Evolutionary conservation across 2,329 filamentous ascomycete species (phyloP).

Genomic region (Ophiocordyceps polyrhachis-furcata): DNA sequence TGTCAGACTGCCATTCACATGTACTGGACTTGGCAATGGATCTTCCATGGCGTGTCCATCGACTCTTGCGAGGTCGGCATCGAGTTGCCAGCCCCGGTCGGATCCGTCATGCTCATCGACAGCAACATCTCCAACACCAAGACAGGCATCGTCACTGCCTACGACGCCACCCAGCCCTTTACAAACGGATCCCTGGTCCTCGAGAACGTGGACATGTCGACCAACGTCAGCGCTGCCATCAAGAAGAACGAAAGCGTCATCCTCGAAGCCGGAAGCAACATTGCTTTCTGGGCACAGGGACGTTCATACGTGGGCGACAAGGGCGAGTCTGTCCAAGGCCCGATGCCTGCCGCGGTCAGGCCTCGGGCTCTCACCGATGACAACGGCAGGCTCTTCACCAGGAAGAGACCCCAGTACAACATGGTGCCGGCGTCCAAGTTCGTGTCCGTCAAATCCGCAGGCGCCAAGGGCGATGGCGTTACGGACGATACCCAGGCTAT

Average conservation of each 20-base stretch:
- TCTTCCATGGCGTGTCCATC: conserved; percentile 57
- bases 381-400: conserved; percentile 56
- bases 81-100: conserved; percentile 60
- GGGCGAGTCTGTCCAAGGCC: conserved; percentile 38
- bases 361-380: conserved; percentile 45
- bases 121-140: conserved; percentile 59
- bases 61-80: conserved; percentile 58
- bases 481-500: conserved; percentile 79
- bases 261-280: conserved; percentile 48
- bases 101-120: conserved; percentile 70
- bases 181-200: conserved; percentile 33
- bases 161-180: not conserved
- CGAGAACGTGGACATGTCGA: conserved; percentile 66
- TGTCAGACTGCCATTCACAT: conserved; percentile 72
- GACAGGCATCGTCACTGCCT: conserved; percentile 30
- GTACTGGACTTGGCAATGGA: conserved; percentile 88
- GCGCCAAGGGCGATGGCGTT: conserved; percentile 71
- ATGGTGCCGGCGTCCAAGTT: conserved; percentile 48
- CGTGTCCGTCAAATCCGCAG: conserved; percentile 62
- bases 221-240: conserved; percentile 49
- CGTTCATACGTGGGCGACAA: conserved; percentile 41
- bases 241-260: conserved; percentile 39
- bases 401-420: conserved; percentile 80
- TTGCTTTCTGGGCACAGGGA: conserved; percentile 64
- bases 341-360: conserved; percentile 36